A percentile compares a stretch with the other conserved stretches of the same genome.
phyloP scores from a whole-genome alignment of 345 rosid species.

The Hypericum perforatum region DNA sequence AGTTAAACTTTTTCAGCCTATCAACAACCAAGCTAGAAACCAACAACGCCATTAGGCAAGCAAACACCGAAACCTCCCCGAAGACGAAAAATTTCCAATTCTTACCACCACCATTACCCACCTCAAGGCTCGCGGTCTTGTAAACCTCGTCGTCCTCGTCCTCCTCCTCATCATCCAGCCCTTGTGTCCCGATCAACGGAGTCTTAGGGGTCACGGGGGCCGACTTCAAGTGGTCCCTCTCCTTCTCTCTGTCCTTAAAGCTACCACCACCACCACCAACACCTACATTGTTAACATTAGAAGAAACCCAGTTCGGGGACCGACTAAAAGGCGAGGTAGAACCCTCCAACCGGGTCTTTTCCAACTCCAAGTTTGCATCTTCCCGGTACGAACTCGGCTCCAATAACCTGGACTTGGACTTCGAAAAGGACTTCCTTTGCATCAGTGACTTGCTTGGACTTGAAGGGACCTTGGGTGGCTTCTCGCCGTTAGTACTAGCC shows the following conservation, averaged over 20 bases:
- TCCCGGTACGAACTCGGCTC: background rate
- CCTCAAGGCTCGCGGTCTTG: slow-evolving; percentile 25
- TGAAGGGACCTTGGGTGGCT: too few species aligned
- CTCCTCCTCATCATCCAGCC: slow-evolving; percentile 9
- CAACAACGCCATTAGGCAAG: slow-evolving; percentile 22
- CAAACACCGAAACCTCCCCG: slow-evolving; percentile 22
- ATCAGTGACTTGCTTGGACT: too few species aligned
- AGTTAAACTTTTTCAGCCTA: slow-evolving; percentile 11
- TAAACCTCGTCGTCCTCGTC: slow-evolving; percentile 40
- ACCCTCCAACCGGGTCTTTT: background rate
- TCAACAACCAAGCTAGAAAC: slow-evolving; percentile 29
- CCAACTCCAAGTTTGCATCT: background rate
- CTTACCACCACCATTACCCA: slow-evolving; percentile 16
- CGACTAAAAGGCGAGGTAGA: background rate
- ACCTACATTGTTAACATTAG: background rate
- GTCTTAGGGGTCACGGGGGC: background rate
- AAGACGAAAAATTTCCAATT: slow-evolving; percentile 20
- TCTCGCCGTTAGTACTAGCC: too few species aligned
- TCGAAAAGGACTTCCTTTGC: background rate
- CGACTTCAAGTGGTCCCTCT: background rate
- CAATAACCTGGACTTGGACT: background rate
- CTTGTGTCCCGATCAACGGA: slow-evolving; percentile 1
- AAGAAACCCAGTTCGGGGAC: background rate
- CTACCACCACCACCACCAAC: background rate
- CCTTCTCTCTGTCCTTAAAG: background rate